These are phyloP conservation scores for Rhodofomes roseus DNA, from an alignment of 1,284 basidiomycete species.

Conservation along the genomic window DNA sequence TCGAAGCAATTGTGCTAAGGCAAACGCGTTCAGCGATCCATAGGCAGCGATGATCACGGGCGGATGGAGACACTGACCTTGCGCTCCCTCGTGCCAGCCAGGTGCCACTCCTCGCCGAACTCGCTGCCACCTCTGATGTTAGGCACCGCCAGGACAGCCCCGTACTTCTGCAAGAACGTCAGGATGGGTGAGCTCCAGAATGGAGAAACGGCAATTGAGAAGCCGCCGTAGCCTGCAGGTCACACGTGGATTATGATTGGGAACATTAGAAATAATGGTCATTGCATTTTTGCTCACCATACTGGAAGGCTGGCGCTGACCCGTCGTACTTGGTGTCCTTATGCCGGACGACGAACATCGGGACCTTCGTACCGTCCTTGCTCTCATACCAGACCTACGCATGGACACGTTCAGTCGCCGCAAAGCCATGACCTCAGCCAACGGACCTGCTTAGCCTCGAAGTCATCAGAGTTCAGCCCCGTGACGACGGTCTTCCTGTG, in stretches of 20 bases:
- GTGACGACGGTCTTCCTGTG: conserved; percentile 61
- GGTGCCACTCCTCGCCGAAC: conserved; percentile 82
- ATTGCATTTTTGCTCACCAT: conserved; percentile 44
- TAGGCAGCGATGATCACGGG: conserved; percentile 5
- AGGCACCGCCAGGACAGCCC: conserved; percentile 70
- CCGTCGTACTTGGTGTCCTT: conserved; percentile 73
- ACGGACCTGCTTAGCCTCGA: conserved; percentile 62
- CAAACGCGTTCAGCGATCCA: conserved; percentile 3
- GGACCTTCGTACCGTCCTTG: conserved; percentile 80
- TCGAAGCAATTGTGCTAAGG: conserved; percentile 71
- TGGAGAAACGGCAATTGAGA: conserved; percentile 70
- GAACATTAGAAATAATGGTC: not conserved
- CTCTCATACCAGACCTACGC: conserved; percentile 68
- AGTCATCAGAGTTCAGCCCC: conserved; percentile 70
- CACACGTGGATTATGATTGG: not conserved
- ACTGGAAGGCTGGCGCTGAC: conserved; percentile 76
- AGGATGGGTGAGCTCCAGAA: conserved; percentile 73
- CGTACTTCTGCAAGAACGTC: conserved; percentile 74
- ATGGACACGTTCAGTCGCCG: not conserved
- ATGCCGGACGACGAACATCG: conserved; percentile 85
- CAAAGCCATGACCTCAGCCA: not conserved
- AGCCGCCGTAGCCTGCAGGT: conserved; percentile 69
- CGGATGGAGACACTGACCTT: conserved; percentile 44
- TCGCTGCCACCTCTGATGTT: conserved; percentile 84
- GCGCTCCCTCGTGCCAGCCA: conserved; percentile 63